Conservation (phyloP, 208 protist species). For the Acanthamoeba royreba region DNA sequence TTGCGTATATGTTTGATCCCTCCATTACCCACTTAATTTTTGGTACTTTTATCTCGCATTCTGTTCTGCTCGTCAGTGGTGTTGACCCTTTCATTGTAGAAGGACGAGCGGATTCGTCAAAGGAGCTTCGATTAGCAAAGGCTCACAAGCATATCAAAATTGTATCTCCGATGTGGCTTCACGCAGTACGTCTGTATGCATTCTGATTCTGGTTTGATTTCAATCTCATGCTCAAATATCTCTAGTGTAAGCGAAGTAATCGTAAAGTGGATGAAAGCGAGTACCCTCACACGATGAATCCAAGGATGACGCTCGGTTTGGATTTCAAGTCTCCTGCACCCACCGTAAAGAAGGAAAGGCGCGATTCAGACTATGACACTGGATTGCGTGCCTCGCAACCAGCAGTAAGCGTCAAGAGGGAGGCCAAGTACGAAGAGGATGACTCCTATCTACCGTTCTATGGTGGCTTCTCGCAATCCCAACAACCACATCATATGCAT, state of each 20-base stretch:
- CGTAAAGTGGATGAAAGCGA: neutral
- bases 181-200: neutral
- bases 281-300: conserved; percentile 28
- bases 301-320: conserved; percentile 5
- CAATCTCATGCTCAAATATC: neutral
- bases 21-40: neutral
- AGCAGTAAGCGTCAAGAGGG: neutral
- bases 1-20: neutral
- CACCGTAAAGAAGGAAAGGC: neutral
- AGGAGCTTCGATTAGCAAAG: neutral
- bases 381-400: neutral
- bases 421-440: neutral
- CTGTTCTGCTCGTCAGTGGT: no score
- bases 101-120: neutral
- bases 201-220: neutral
- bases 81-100: no score
- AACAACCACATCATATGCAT: neutral
- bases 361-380: neutral
- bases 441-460: neutral
- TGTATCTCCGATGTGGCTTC: conserved; percentile 8
- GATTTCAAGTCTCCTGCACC: neutral
- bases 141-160: conserved; percentile 19
- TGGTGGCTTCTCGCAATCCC: neutral
- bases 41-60: neutral
- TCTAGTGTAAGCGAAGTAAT: neutral